Evolutionary conservation across 805 yeast species (phyloP), one percentile per base, ranked within the genome.

Genomic region (Wickerhamiella azyma): DNA sequence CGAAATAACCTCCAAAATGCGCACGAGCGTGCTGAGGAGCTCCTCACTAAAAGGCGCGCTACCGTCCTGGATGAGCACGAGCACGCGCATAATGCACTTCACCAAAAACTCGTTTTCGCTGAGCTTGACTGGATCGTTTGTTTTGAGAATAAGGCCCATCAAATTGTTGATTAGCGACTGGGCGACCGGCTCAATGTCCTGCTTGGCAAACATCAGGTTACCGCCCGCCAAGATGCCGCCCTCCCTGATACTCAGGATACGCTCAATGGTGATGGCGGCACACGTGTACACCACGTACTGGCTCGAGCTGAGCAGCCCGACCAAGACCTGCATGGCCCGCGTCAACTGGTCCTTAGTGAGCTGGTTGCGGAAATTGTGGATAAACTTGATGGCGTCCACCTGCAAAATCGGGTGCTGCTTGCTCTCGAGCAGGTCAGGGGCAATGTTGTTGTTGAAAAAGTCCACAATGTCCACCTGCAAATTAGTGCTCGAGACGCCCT

Each of bases 91-190:
- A 1, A 85, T 69, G 51, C 94, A 77, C 59, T 81, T 85, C 79
- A 92, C 84, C 58, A 92, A 69, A 59, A 85, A 92, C 59, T 92
- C 98, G 62, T 92, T 92, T 59, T 92, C 97, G 0, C 96, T 86
- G 43, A 94, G 67, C 59, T 86, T 89, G 60, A 86, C 96, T 0
- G 97, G 96, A 0, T 85, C 66, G 2, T 67, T 61, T 48, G 74
- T 74, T 48, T 69, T 67, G 47, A 80, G 67, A 40, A 89, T 79
- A 41, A 85, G 69, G 32, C 71, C 66, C 54, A 92, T 81, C 39
- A 89, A 66, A 49, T 74, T 79, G 32, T 71, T 71, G 43, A 89
- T 66, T 38, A 89, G 63, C 24, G 76, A 76, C 51, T 75, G 71
- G 1, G 76, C 70, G 47, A 62, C 66, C 2, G 79, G 74, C 28